A percentile compares a stretch with the other conserved stretches of the same genome.
Evolutionary conservation across 106 monocot genomes (phyloP).

Genomic region (Xerophyta viscosa): DNA sequence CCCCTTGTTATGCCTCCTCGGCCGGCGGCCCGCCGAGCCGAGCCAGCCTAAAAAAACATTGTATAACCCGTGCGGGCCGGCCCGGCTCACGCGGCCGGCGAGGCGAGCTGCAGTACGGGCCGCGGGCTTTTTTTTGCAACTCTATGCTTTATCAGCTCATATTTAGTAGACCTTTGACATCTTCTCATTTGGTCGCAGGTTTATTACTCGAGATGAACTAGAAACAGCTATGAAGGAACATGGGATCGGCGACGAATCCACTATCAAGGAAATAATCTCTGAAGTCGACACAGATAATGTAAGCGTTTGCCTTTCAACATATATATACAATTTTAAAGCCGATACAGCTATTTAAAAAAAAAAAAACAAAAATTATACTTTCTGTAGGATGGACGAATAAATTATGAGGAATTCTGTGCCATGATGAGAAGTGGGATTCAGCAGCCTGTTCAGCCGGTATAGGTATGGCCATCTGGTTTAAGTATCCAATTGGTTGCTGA

Average conservation of each 20-base stretch:
- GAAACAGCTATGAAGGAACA: slow-evolving; percentile 35
- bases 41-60: too few relatives aligned
- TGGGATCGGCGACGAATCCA: slow-evolving; percentile 36
- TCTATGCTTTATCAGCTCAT: not conserved
- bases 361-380: too few relatives aligned
- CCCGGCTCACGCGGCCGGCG: too few relatives aligned
- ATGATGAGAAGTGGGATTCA: slow-evolving; percentile 46
- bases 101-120: too few relatives aligned
- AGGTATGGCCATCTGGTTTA: too few relatives aligned
- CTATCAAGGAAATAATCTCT: slow-evolving; percentile 46
- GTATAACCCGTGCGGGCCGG: too few relatives aligned
- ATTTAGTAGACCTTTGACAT: too few relatives aligned
- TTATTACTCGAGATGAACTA: slow-evolving; percentile 49
- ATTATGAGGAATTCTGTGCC: slow-evolving; percentile 44
- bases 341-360: not conserved
- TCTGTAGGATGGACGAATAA: slow-evolving; percentile 39
- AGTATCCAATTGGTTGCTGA: too few relatives aligned
- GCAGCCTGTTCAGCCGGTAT: slow-evolving; percentile 9
- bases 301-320: slow-evolving; percentile 2
- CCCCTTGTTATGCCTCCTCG: too few relatives aligned
- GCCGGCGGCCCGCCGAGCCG: too few relatives aligned
- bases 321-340: not conserved
- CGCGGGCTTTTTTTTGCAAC: too few relatives aligned
- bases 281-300: slow-evolving; percentile 59
- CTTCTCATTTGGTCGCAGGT: slow-evolving; percentile 11